These are phyloP conservation scores for Fusarium cyanostomum DNA, from an alignment of 2,329 filamentous ascomycete species.

Conservation along the genomic window DNA sequence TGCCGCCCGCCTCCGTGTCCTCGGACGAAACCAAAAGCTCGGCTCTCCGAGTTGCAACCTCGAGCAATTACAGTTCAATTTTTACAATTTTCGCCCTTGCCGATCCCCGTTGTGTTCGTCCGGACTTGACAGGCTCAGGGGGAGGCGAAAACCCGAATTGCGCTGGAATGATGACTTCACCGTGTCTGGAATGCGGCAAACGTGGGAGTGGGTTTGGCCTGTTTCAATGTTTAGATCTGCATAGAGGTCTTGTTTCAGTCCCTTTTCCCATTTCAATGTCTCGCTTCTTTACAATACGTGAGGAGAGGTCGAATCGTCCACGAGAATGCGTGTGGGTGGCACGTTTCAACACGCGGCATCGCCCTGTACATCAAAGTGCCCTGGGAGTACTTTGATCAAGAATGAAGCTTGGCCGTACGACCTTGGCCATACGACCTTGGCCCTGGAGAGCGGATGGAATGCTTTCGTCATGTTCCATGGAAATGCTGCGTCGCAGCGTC, in stretches of 20 bases:
- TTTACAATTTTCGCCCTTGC: slow-evolving; percentile 11
- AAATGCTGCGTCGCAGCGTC: too few relatives aligned
- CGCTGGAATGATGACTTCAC: slow-evolving; percentile 35
- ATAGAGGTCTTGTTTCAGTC: slow-evolving; percentile 20
- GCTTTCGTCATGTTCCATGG: too few relatives aligned
- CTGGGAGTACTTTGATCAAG: too few relatives aligned
- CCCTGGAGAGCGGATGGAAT: too few relatives aligned
- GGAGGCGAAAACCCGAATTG: slow-evolving; percentile 30
- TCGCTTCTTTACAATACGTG: slow-evolving; percentile 22
- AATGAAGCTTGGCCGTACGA: too few relatives aligned
- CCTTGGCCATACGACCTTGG: too few relatives aligned
- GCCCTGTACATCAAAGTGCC: neutral
- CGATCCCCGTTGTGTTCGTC: neutral
- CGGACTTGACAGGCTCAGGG: slow-evolving; percentile 14
- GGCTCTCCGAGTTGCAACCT: neutral
- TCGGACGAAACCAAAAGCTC: slow-evolving; percentile 7
- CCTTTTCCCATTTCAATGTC: slow-evolving; percentile 10
- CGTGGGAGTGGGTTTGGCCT: neutral
- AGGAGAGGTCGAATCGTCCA: too few relatives aligned
- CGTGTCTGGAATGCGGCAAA: slow-evolving; percentile 40
- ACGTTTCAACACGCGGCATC: slow-evolving; percentile 27
- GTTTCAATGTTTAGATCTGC: neutral
- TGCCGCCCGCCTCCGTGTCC: slow-evolving; percentile 8
- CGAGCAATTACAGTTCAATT: neutral
- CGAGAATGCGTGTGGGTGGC: slow-evolving; percentile 11